Evolutionary conservation across 2,329 filamentous ascomycete genomes (phyloP), one percentile per base, ranked within the genome.

Genomic region (Meredithiella fracta): DNA sequence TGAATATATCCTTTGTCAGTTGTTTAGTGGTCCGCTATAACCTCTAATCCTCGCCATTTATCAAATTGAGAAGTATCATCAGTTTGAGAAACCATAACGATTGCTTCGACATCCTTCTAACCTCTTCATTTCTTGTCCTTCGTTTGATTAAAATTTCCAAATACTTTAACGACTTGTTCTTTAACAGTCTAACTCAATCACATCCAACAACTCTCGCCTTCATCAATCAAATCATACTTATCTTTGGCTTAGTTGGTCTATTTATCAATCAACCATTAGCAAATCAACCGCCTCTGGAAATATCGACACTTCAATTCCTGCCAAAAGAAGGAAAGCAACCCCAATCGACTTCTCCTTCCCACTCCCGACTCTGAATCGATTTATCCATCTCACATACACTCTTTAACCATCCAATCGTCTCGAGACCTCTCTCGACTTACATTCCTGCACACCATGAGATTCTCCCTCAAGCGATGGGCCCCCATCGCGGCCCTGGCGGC

Each of bases 371-470:
- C 29, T 34, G 5, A 5, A 34, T 34, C 29, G 29, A 34, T 34
- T 34, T 34, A 34, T 5, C 11, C 11, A 34, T 11, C 31, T 23
- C 26, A 23, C 34, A 40, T 15, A 37, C n/a, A n/a, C n/a, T n/a
- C n/a, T n/a, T n/a, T 34, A 5, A 34, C 29, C 29, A 5, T 11
- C 5, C 29, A 5, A 11, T 11, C 29, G 11, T 34, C 29, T 34
- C 29, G 29, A 11, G 29, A 11, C 29, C 29, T 34, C 5, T 34
- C 5, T 34, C 5, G 29, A 5, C 29, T 34, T 11, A 5, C 29
- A 34, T 34, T 11, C 29, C 29, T 34, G 5, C 15, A 51, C 31
- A 20, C 40, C 42, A 78, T 78, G 75, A 70, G 71, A 68, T 72
- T 70, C 62, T 68, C 70, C 57, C 64, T 69, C 17, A 34, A 42